A percentile compares a stretch with the other conserved stretches of the same genome.
These are phyloP conservation scores for Populus nigra DNA, from an alignment of 345 rosid species.

Conservation along the genomic window DNA sequence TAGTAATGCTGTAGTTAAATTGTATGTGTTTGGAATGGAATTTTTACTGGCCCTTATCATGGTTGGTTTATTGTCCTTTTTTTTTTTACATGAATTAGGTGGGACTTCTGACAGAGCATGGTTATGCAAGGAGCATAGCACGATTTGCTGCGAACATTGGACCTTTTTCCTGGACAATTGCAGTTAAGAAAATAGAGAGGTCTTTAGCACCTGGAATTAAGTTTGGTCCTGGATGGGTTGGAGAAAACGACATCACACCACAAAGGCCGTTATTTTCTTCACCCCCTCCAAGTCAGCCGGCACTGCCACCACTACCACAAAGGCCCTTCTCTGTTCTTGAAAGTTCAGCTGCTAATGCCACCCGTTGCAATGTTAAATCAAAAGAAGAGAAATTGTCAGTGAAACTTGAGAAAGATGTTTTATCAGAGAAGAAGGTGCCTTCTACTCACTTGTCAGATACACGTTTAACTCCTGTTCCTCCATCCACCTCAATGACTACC, in stretches of 20 bases:
- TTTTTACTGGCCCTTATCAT: background rate
- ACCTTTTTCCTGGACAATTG: slow-evolving; percentile 72
- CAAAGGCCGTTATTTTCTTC: slow-evolving; percentile 27
- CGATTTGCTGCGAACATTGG: slow-evolving; percentile 85
- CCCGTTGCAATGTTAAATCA: slow-evolving; percentile 4
- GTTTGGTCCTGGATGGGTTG: slow-evolving; percentile 92
- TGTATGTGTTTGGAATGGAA: background rate
- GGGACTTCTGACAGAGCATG: slow-evolving; percentile 65
- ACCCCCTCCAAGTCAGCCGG: slow-evolving; percentile 13
- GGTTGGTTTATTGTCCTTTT: slow-evolving; percentile 12
- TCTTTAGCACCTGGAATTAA: slow-evolving; percentile 52
- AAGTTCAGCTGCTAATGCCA: slow-evolving; percentile 22
- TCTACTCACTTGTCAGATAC: slow-evolving; percentile 14
- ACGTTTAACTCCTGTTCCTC: slow-evolving; percentile 13
- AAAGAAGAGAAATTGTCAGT: slow-evolving; percentile 20
- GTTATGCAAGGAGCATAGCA: slow-evolving; percentile 85
- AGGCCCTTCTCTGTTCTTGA: slow-evolving; percentile 19
- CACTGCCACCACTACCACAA: slow-evolving; percentile 9
- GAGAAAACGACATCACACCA: slow-evolving; percentile 53
- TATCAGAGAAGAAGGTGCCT: slow-evolving; percentile 23
- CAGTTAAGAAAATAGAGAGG: slow-evolving; percentile 52
- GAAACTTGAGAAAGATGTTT: slow-evolving; percentile 20
- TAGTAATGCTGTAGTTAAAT: background rate
- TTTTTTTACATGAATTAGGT: slow-evolving; percentile 47
- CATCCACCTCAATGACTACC: slow-evolving; percentile 18